Conservation (phyloP, 164 flowering plant genomes). For the Sedum album region DNA sequence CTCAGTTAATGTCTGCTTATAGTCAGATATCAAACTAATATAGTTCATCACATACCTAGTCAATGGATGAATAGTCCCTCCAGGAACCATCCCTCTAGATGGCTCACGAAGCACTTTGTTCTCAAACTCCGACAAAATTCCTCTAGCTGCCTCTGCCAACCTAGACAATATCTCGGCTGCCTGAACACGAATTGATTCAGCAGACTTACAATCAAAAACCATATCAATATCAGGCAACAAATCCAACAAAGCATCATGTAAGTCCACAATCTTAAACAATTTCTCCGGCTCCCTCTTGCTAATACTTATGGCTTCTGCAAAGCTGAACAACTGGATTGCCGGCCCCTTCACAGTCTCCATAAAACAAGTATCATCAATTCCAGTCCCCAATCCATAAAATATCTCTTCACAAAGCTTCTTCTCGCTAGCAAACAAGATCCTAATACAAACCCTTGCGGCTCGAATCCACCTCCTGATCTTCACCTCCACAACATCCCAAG, state of each 20-base stretch:
- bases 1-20: conserved; percentile 53
- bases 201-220: conserved; percentile 44
- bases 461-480: conserved; percentile 84
- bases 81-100: conserved; percentile 62
- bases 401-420: conserved; percentile 47
- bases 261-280: conserved; percentile 70
- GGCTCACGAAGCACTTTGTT: conserved; percentile 67
- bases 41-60: conserved; percentile 93
- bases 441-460: conserved; percentile 58
- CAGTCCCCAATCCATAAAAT: conserved; percentile 28
- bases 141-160: conserved; percentile 71
- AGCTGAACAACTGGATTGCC: conserved; percentile 63
- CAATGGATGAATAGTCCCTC: conserved; percentile 80
- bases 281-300: conserved; percentile 79
- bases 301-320: conserved; percentile 81
- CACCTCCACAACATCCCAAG: conserved; percentile 57
- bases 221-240: conserved; percentile 57
- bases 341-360: conserved; percentile 67
- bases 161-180: conserved; percentile 60
- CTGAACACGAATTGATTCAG: conserved; percentile 55
- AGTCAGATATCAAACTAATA: conserved; percentile 63
- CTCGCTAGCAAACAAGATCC: conserved; percentile 61
- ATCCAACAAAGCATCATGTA: conserved; percentile 59
- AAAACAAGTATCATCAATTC: conserved; percentile 54
- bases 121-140: conserved; percentile 80